phyloP scores from a whole-genome alignment of 2,329 filamentous ascomycete species.

The Thelonectria blattea region DNA sequence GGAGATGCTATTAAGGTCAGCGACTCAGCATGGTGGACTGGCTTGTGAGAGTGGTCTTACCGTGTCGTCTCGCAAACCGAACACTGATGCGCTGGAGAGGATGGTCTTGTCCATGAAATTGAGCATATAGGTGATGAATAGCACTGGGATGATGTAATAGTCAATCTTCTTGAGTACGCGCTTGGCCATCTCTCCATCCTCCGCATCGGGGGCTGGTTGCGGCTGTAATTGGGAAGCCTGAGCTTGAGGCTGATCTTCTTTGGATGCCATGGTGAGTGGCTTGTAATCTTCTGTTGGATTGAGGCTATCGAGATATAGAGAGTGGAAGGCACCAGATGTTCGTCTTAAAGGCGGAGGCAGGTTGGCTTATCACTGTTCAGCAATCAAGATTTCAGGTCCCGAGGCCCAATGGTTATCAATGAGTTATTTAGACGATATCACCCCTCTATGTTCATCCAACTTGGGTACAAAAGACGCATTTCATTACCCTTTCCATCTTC shows the following conservation, averaged over 20 bases:
- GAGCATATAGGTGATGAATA: constrained; percentile 64
- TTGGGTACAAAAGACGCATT: too few species aligned
- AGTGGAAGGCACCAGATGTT: background rate
- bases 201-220: background rate
- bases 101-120: constrained; percentile 69
- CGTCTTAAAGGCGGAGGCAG: background rate
- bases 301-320: background rate
- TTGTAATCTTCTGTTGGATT: background rate
- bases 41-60: constrained; percentile 26
- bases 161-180: constrained; percentile 62
- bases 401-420: background rate
- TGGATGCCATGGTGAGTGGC: background rate
- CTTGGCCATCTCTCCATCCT: background rate
- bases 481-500: too few species aligned
- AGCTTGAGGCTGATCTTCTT: background rate
- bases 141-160: constrained; percentile 57
- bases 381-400: background rate
- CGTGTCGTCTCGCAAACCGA: constrained; percentile 57
- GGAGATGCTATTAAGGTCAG: constrained; percentile 29
- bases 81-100: constrained; percentile 61
- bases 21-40: fast-evolving
- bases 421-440: too few species aligned
- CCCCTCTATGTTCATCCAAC: too few species aligned
- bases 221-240: background rate
- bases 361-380: background rate